phyloP scores from a whole-genome alignment of 2,329 filamentous ascomycete genomes.

The Aotearoamyces nothofagi region DNA sequence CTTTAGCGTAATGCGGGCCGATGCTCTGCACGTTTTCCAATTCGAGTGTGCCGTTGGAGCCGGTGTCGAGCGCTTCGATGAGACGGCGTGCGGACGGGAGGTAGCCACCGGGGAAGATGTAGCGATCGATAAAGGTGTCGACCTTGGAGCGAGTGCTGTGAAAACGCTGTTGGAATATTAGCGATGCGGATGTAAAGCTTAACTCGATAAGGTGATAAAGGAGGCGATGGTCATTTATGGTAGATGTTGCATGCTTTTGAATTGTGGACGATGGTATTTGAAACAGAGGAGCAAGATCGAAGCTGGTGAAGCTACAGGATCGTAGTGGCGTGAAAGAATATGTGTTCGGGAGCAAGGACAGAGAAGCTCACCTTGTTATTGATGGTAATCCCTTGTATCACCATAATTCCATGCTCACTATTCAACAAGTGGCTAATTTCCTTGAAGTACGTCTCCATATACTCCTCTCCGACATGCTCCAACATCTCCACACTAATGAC shows the following conservation, averaged over 20 bases:
- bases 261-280: too few species aligned
- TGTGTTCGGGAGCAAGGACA: too few species aligned
- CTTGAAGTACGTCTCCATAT: slow-evolving; percentile 46
- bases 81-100: slow-evolving; percentile 40
- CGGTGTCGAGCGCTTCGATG: slow-evolving; percentile 37
- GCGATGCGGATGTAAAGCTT: too few species aligned
- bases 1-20: slow-evolving; percentile 54
- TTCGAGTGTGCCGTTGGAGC: slow-evolving; percentile 42
- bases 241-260: too few species aligned
- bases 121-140: slow-evolving; percentile 46
- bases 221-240: too few species aligned
- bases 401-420: too few species aligned
- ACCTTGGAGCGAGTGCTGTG: slow-evolving; percentile 4
- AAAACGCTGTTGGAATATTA: too few species aligned
- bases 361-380: too few species aligned
- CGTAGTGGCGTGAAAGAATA: too few species aligned
- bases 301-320: slow-evolving; percentile 1
- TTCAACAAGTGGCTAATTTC: too few species aligned
- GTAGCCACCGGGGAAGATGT: slow-evolving; percentile 63
- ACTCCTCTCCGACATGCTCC: slow-evolving; percentile 54
- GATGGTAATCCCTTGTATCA: too few species aligned
- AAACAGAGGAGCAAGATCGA: background rate
- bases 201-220: too few species aligned
- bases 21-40: slow-evolving; percentile 54
- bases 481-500: slow-evolving; percentile 62